A percentile compares a stretch with the other conserved stretches of the same genome.
Conservation (phyloP, 1,284 basidiomycete genomes). For the Ceratobasidium sp. region DNA sequence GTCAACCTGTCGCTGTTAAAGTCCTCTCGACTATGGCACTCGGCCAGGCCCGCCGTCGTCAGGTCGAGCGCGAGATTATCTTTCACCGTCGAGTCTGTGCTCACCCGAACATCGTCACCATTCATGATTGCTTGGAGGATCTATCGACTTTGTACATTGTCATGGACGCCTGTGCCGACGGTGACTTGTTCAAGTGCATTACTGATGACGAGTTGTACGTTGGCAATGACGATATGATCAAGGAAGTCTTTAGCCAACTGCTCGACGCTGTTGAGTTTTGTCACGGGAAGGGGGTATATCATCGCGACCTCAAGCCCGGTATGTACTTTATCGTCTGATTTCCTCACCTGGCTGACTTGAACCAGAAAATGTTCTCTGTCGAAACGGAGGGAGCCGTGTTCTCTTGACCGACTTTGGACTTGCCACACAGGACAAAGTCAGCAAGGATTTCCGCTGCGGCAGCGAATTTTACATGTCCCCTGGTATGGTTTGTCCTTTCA, state of each 20-base stretch:
- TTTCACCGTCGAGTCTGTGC: constrained; percentile 73
- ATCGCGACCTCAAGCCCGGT: constrained; percentile 93
- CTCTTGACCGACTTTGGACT: constrained; percentile 97
- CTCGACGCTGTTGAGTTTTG: constrained; percentile 70
- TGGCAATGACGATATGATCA: constrained; percentile 78
- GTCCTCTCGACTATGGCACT: constrained; percentile 72
- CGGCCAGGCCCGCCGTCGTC: constrained; percentile 79
- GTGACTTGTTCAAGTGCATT: constrained; percentile 65
- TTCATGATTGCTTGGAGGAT: constrained; percentile 88
- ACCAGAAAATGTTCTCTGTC: constrained; percentile 90
- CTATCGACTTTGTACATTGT: constrained; percentile 67
- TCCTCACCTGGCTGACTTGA: background rate
- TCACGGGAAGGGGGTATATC: constrained; percentile 80
- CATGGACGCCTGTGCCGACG: constrained; percentile 68
- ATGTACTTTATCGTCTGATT: background rate
- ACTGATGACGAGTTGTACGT: constrained; percentile 57
- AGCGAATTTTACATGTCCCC: constrained; percentile 98
- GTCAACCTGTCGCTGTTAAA: constrained; percentile 84
- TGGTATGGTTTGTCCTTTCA: constrained; percentile 65
- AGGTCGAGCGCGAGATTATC: constrained; percentile 81
- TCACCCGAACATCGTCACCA: constrained; percentile 87
- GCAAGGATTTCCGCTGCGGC: constrained; percentile 94
- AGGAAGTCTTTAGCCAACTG: constrained; percentile 65
- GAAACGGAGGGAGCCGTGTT: constrained; percentile 79
- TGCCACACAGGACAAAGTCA: constrained; percentile 89